Evolutionary conservation across 768 basidiomycete species (phyloP), one percentile per base, ranked within the genome.

Genomic region (Suillus subluteus): DNA sequence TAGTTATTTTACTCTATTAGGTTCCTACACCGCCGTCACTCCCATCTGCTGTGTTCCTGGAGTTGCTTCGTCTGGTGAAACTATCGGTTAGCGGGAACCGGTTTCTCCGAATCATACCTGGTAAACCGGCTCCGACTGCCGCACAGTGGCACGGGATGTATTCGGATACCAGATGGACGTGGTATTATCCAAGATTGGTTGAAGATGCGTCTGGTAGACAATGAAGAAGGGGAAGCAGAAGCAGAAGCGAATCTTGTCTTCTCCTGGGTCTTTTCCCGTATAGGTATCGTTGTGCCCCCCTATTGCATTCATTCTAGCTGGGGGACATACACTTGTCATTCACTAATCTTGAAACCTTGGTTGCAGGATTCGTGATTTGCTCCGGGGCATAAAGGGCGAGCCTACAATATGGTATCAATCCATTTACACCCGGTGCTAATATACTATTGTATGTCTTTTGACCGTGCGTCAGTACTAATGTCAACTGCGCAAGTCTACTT

Each of bases 201-300:
- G 69, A 63, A 65, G 65, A 61, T 12, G 68, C 71, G 68, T 66
- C 52, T 23, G 67, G 58, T 32, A 73, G 68, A 0, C 89, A 87
- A 70, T 86, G 43, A 92, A 88, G 83, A 94, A 92, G 77, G 85
- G 86, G 2, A 95, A 94, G 77, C 87, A 88, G 37, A 35, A 35
- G 35, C 38, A 13, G 75, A 95, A 95, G 79, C 91, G 94, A 82
- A 94, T 87, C 11, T 76, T 95, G 68, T 95, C 94, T 72, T 94
- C 82, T 23, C 65, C 87, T 55, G 85, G 86, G 9, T 78, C 83
- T 16, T 84, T 84, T 71, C 83, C 83, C 72, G 44, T 55, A 18
- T 8, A 26, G 8, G 38, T 26, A 15, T 40, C 23, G n/a, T 26
- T 40, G 15, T n/a, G 2, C 37, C 37, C 30, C 26, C 46, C 30